Evolutionary conservation across 2,329 filamentous ascomycete species (phyloP).

Genomic region (Pleomassaria siparia): DNA sequence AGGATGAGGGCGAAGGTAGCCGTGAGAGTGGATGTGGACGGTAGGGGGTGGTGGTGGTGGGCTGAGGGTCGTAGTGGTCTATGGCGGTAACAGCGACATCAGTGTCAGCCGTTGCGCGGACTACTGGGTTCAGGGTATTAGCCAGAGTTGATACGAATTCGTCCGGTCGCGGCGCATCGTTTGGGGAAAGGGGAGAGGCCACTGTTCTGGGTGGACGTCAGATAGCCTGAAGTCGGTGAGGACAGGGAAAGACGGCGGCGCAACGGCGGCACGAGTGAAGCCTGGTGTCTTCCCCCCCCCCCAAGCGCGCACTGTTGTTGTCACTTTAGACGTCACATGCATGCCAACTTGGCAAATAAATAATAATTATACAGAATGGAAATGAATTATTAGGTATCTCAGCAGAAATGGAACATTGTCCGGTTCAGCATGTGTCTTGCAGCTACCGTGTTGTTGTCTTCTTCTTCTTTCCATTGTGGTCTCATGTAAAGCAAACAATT

Average conservation of each 20-base stretch:
- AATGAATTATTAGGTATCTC: no score
- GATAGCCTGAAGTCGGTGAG: conserved; percentile 20
- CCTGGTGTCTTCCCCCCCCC: neutral
- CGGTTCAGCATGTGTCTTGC: no score
- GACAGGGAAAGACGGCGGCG: neutral
- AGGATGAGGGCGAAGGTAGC: neutral
- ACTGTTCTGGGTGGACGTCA: conserved; percentile 32
- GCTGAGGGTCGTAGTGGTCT: conserved; percentile 19
- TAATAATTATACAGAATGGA: conserved; percentile 9
- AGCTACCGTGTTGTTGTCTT: no score
- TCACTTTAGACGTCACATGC: conserved; percentile 5
- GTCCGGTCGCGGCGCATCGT: conserved; percentile 40
- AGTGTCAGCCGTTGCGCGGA: conserved; percentile 15
- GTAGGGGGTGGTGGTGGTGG: neutral
- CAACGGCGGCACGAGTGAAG: neutral
- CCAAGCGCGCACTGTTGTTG: neutral
- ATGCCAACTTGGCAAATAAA: conserved; percentile 12
- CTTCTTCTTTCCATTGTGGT: no score
- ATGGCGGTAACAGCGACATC: conserved; percentile 26
- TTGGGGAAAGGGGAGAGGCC: conserved; percentile 32
- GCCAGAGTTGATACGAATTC: conserved; percentile 29
- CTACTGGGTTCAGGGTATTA: conserved; percentile 15
- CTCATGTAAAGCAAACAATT: no score
- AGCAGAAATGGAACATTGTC: no score
- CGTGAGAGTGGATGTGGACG: neutral